Percentiles rank a stretch among this genome's conserved stretches.
phyloP scores from a whole-genome alignment of 768 basidiomycete genomes.

The Gymnopilus dilepis region DNA sequence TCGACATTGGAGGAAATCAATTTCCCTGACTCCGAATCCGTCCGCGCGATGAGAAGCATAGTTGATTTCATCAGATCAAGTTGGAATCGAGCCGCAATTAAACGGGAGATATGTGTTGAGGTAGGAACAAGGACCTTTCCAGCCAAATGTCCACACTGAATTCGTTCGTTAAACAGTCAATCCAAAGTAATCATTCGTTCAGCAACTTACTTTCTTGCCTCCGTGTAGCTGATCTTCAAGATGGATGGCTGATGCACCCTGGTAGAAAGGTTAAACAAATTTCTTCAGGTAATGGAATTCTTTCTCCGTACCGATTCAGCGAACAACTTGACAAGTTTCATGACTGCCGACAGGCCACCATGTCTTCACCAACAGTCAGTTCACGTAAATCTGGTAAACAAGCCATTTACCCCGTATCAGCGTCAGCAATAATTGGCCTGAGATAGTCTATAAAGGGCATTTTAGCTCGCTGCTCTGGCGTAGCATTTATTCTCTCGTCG shows the following conservation, averaged over 20 bases:
- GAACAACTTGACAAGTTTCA: constrained; percentile 94
- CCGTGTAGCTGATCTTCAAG: constrained; percentile 95
- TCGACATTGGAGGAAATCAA: constrained; percentile 88
- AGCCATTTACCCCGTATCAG: constrained; percentile 83
- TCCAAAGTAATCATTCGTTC: not conserved
- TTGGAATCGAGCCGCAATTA: constrained; percentile 88
- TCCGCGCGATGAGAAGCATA: constrained; percentile 89
- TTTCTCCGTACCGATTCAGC: constrained; percentile 76
- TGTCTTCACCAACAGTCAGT: constrained; percentile 56
- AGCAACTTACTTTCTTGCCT: constrained; percentile 74
- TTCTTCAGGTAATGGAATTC: not conserved
- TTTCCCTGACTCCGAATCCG: constrained; percentile 88
- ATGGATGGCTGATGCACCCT: constrained; percentile 91
- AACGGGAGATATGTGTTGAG: constrained; percentile 83
- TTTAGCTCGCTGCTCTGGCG: constrained; percentile 66
- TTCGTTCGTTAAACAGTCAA: constrained; percentile 10
- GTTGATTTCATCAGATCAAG: constrained; percentile 88
- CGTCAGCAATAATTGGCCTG: constrained; percentile 93
- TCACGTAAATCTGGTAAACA: constrained; percentile 1
- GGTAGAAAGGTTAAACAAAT: not conserved
- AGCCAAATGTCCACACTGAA: constrained; percentile 82
- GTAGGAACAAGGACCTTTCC: constrained; percentile 94
- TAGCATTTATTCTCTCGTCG: constrained; percentile 76
- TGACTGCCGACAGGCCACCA: constrained; percentile 90
- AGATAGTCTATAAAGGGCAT: constrained; percentile 88